These are phyloP conservation scores for Populus alba DNA, from an alignment of 345 rosid species.

Conservation along the genomic window DNA sequence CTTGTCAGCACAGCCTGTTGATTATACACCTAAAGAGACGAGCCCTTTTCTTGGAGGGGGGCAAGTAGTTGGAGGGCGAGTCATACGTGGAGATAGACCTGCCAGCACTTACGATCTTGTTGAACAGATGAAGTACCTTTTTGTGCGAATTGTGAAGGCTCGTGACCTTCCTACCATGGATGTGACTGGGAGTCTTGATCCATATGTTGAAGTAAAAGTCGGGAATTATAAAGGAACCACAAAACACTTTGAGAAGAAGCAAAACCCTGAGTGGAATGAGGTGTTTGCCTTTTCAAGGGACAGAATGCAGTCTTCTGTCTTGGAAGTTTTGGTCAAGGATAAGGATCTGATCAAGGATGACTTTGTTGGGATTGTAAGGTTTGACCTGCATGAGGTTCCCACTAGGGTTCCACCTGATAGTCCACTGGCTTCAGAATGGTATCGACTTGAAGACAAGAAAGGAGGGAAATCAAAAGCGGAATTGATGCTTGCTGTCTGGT, in stretches of 20 bases:
- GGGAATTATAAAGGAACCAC: constrained; percentile 32
- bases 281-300: constrained; percentile 35
- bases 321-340: constrained; percentile 30
- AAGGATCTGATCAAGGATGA: constrained; percentile 30
- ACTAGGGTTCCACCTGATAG: constrained; percentile 33
- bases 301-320: constrained; percentile 25
- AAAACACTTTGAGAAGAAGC: constrained; percentile 24
- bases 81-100: constrained; percentile 31
- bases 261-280: constrained; percentile 33
- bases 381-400: constrained; percentile 32
- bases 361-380: constrained; percentile 26
- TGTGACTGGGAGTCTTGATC: constrained; percentile 32
- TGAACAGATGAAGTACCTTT: constrained; percentile 33
- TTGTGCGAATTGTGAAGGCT: constrained; percentile 27
- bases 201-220: constrained; percentile 33
- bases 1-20: constrained; percentile 35
- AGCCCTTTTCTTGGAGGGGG: constrained; percentile 35
- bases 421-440: constrained; percentile 35
- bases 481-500: constrained; percentile 35
- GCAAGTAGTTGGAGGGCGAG: constrained; percentile 67
- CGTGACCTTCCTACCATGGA: constrained; percentile 30
- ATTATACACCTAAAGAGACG: constrained; percentile 29
- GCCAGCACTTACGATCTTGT: constrained; percentile 32
- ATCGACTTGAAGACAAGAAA: constrained; percentile 35
- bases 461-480: constrained; percentile 25